These are phyloP conservation scores for Coemansia sp. DNA, from an alignment of 192 early-diverging fungal species.

Conservation along the genomic window DNA sequence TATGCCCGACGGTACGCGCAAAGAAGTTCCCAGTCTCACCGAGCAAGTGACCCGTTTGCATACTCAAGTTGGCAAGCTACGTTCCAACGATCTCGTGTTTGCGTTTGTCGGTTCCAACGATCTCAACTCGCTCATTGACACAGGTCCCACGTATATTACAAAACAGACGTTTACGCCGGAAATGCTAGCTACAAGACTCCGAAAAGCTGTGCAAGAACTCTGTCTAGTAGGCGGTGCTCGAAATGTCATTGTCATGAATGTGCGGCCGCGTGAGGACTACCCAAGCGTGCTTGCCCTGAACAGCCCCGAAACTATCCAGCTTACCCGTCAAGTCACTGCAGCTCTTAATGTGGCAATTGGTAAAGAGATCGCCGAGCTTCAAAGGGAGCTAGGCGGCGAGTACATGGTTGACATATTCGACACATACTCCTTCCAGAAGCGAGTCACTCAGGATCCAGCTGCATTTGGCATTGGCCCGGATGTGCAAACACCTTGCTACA, in stretches of 20 bases:
- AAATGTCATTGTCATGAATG: conserved; percentile 43
- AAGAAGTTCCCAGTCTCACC: conserved; percentile 29
- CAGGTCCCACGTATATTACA: conserved; percentile 14
- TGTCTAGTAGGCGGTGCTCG: conserved; percentile 19
- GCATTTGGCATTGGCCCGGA: conserved; percentile 33
- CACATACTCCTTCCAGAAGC: conserved; percentile 38
- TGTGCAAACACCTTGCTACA: conserved; percentile 14
- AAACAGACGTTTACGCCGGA: conserved; percentile 26
- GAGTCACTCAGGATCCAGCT: conserved; percentile 9
- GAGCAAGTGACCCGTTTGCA: conserved; percentile 28
- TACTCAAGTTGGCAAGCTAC: conserved; percentile 10
- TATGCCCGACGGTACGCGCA: conserved; percentile 28
- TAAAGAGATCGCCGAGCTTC: conserved; percentile 20
- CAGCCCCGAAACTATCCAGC: conserved; percentile 8
- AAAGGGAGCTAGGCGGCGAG: conserved; percentile 17
- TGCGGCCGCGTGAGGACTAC: conserved; percentile 47
- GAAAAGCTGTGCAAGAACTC: conserved; percentile 15
- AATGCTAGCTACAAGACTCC: conserved; percentile 28
- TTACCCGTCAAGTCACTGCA: conserved; percentile 16
- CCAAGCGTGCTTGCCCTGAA: conserved; percentile 32
- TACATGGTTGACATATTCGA: conserved; percentile 33
- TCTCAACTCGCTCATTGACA: conserved; percentile 40
- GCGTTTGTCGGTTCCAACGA: conserved; percentile 51
- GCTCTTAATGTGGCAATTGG: conserved; percentile 29
- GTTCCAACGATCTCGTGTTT: conserved; percentile 39